Conservation (phyloP, 2,329 filamentous ascomycete species). For the Trichoderma semiorbis region DNA sequence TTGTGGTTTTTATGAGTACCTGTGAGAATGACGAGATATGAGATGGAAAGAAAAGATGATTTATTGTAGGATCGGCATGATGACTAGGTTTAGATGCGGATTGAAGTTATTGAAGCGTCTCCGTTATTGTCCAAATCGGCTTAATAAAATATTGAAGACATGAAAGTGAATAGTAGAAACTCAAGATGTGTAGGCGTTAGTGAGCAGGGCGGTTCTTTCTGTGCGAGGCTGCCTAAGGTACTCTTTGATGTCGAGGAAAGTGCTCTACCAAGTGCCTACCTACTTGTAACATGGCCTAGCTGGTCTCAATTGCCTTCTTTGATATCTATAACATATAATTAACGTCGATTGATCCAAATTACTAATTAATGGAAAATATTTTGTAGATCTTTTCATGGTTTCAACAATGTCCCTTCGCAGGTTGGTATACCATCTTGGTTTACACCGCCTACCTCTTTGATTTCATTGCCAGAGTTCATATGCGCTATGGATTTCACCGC, state of each 20-base stretch:
- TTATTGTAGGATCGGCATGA: not conserved
- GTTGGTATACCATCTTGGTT: not conserved
- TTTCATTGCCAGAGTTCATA: no score
- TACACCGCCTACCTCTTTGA: slow-evolving; percentile 7
- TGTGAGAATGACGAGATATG: no score
- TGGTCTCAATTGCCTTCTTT: rapidly evolving
- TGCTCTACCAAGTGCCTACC: not conserved
- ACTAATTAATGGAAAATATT: not conserved
- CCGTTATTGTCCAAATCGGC: not conserved
- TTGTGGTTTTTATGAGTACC: not conserved
- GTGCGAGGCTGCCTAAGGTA: not conserved
- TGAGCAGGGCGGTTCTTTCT: not conserved
- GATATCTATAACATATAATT: not conserved
- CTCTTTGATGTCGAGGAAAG: not conserved
- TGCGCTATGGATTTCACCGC: not conserved
- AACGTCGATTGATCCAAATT: not conserved
- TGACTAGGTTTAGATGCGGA: not conserved
- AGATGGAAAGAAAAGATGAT: not conserved
- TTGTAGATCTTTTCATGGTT: not conserved
- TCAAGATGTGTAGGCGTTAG: not conserved
- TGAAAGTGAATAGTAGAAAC: not conserved
- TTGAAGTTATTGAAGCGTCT: not conserved
- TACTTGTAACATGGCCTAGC: not conserved
- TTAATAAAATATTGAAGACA: not conserved
- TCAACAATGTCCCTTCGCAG: not conserved